phyloP scores from a whole-genome alignment of 2,329 filamentous ascomycete species.

The Neofusicoccum kwambonambiense region DNA sequence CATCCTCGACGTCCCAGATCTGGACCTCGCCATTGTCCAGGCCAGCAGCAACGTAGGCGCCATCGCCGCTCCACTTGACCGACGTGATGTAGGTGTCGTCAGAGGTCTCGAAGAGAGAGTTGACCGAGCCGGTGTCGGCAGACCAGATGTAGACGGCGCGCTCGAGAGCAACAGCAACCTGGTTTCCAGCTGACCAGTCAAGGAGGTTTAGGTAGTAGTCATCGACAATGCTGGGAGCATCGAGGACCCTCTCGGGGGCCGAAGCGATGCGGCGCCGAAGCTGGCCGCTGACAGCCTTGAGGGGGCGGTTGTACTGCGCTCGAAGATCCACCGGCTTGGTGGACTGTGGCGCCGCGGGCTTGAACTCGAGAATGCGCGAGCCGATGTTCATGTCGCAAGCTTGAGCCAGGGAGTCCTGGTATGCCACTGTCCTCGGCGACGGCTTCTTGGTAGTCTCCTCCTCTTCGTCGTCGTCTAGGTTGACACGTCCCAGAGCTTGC shows the following conservation, averaged over 20 bases:
- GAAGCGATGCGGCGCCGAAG: conserved; percentile 90
- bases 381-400: conserved; percentile 92
- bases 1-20: conserved; percentile 98
- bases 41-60: conserved; percentile 92
- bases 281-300: conserved; percentile 80
- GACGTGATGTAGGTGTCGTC: conserved; percentile 95
- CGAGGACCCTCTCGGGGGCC: conserved; percentile 90
- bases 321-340: conserved; percentile 97
- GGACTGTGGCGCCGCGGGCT: conserved; percentile 95
- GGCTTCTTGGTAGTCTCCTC: conserved; percentile 68
- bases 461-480: conserved; percentile 63
- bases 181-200: conserved; percentile 97
- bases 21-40: conserved; percentile 95
- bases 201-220: conserved; percentile 99
- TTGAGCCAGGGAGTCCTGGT: conserved; percentile 85
- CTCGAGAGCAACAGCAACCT: conserved; percentile 96
- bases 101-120: conserved; percentile 81
- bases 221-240: conserved; percentile 92
- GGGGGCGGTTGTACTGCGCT: conserved; percentile 94
- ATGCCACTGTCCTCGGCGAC: conserved; percentile 83
- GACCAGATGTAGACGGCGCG: conserved; percentile 99
- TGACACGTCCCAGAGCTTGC: conserved; percentile 42
- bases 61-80: conserved; percentile 98
- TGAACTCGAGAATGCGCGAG: conserved; percentile 95
- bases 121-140: conserved; percentile 86